phyloP scores from a whole-genome alignment of 139 green algal species.

The Coelastrella sp. region DNA sequence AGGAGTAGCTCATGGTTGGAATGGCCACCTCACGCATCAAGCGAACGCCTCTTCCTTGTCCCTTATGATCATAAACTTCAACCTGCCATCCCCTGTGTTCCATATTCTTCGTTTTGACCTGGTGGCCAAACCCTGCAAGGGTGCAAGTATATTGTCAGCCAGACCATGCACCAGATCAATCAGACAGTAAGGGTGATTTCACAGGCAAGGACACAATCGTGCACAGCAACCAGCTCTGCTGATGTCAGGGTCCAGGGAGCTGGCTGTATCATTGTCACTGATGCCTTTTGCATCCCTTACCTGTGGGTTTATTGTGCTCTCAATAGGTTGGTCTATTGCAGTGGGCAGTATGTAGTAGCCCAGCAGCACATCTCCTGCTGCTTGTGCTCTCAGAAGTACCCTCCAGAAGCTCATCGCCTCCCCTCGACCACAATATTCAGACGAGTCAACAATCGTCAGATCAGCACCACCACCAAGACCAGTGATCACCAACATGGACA shows the following conservation, averaged over 20 bases:
- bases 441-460: constrained; percentile 27
- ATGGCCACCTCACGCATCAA: background rate
- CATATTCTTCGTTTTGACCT: constrained; percentile 7
- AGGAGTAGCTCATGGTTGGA: background rate
- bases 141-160: too few relatives aligned
- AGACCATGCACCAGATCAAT: too few relatives aligned
- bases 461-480: background rate
- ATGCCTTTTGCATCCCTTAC: background rate
- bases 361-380: constrained; percentile 28
- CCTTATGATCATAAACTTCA: constrained; percentile 36
- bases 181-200: too few relatives aligned
- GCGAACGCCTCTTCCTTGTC: constrained; percentile 6
- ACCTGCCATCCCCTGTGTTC: constrained; percentile 23
- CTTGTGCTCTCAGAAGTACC: constrained; percentile 12
- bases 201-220: background rate
- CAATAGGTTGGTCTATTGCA: constrained; percentile 26
- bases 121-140: constrained; percentile 24
- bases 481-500: constrained; percentile 20
- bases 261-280: too few relatives aligned
- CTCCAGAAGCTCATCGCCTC: constrained; percentile 39
- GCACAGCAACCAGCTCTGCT: background rate
- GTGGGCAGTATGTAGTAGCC: constrained; percentile 32
- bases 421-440: background rate
- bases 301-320: constrained; percentile 40
- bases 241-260: too few relatives aligned